Evolutionary conservation across 2,329 filamentous ascomycete genomes (phyloP), one percentile per base, ranked within the genome.

Genomic region (Dothiorella sarmentorum): DNA sequence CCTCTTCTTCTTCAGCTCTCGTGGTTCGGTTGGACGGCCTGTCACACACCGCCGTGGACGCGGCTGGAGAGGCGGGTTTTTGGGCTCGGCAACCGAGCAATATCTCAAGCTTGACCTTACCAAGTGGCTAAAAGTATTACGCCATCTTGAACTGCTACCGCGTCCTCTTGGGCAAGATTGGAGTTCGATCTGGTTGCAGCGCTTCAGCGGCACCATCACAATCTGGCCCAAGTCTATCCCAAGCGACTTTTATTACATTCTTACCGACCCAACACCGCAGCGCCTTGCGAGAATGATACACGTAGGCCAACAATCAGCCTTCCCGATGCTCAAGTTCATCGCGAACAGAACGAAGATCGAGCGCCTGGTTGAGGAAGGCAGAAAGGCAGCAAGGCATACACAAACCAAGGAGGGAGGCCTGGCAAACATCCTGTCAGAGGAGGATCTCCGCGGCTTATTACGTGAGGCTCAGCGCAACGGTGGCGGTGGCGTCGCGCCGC

Each of bases 1-100:
- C 68, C 85, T 97, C 26, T 99, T 99, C 81, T 97, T 99, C 82
- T 99, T 97, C 79, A 94, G 89, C 27, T 96, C 92, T 0, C 85
- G 94, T 29, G 94, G 94, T 11, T 88, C 89, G 0, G 93, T 97
- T 9, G 94, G 94, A 4, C 87, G 90, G 55, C 94, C 94, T 20
- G 44, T 61, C n/a, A 55, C 55, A 24, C 49, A 56, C 29, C 53
- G 61, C 27, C 47, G 61, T 40, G 53, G 58, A 10, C 58, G 57
- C 26, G 59, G 61, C n/a, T 55, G 61, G 55, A 35, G 59, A 26
- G 56, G 61, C 51, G 31, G 61, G 53, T 58, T 96, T 75, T 81
- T 99, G 13, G 93, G 94, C 62, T 93, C 88, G 6, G 93, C 94
- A 0, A 85, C 89, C 5, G 94, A 99, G 74, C 91, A 97, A 72